Evolutionary conservation across 2,329 filamentous ascomycete genomes (phyloP).

Genomic region (Dothideomycetes sp.): DNA sequence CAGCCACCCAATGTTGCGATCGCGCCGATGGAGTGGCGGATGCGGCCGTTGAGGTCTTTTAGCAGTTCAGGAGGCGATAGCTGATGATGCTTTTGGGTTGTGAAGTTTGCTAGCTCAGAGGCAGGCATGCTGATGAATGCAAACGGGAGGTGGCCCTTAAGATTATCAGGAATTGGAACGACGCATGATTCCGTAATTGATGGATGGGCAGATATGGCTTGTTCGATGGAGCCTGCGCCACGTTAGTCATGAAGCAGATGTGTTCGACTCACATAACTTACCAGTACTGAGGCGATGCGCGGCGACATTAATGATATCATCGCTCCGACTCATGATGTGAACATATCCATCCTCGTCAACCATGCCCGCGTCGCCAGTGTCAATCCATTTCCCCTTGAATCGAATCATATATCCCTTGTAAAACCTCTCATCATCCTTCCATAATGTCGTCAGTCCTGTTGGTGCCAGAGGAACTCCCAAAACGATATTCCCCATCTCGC

Average conservation of each 20-base stretch:
- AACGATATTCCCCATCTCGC: constrained; percentile 85
- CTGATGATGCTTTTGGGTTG: constrained; percentile 16
- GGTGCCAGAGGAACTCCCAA: constrained; percentile 72
- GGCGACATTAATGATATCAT: constrained; percentile 94
- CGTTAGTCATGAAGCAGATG: constrained; percentile 8
- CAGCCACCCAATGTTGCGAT: constrained; percentile 81
- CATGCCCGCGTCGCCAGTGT: constrained; percentile 84
- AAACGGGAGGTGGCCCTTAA: constrained; percentile 88
- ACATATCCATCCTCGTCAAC: constrained; percentile 59
- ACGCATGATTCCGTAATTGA: constrained; percentile 75
- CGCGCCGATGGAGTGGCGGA: constrained; percentile 72
- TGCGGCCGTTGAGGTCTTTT: constrained; percentile 57
- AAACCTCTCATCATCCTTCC: constrained; percentile 77
- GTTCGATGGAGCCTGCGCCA: constrained; percentile 65
- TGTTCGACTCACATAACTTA: constrained; percentile 28
- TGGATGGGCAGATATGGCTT: constrained; percentile 75
- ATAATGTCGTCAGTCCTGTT: constrained; percentile 75
- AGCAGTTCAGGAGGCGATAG: constrained; percentile 42
- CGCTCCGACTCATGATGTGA: constrained; percentile 53
- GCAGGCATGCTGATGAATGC: constrained; percentile 64
- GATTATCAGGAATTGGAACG: constrained; percentile 69
- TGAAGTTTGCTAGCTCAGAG: constrained; percentile 23
- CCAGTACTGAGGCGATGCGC: constrained; percentile 84
- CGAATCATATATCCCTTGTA: constrained; percentile 75
- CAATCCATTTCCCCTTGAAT: constrained; percentile 73